Evolutionary conservation across 176 grass and related monocot species (phyloP), one percentile per base, ranked within the genome.

Genomic region (Bolboschoenus planiculmis): DNA sequence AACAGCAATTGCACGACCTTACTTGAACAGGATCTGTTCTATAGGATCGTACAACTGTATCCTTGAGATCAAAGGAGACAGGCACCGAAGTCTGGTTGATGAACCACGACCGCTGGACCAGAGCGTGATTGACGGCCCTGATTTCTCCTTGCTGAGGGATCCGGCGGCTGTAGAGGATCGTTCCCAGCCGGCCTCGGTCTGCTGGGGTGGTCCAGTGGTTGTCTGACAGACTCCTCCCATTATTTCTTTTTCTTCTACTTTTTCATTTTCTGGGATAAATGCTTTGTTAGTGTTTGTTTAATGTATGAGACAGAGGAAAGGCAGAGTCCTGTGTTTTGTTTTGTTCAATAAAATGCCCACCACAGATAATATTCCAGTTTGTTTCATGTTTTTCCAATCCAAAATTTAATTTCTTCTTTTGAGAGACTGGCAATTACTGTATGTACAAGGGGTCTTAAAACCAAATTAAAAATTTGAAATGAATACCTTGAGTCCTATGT

Each of bases 11-110:
- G 18, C 30, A 90, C 80, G 85, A 90, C 83, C 85, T 93, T 93
- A 88, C 80, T 86, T 90, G 62, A 89, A 89, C 90, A 84, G 76
- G 90, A 87, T 89, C 85, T 88, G 43, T 91, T 86, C 73, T 86
- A 85, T 88, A 88, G 83, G 47, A 13, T 90, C 72, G 87, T 87
- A 85, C 83, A n/a, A 61, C 59, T 85, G 79, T 78, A 82, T 92
- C 85, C 80, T 87, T 92, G 27, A 83, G 63, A 44, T 18, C 15
- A n/a, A 87, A 84, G 71, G 90, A 90, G 88, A 68, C 85, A 68
- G 86, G 79, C 85, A 85, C 64, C 77, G 0, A 2, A 62, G 63
- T 72, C 42, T 90, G 85, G 85, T 88, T 87, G 87, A 92, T 88
- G 85, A 86, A 0, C 0, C 44, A 15, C 7, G 34, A 87, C 47